These are phyloP conservation scores for Nemania sp. DNA, from an alignment of 2,329 filamentous ascomycete species.

Conservation along the genomic window DNA sequence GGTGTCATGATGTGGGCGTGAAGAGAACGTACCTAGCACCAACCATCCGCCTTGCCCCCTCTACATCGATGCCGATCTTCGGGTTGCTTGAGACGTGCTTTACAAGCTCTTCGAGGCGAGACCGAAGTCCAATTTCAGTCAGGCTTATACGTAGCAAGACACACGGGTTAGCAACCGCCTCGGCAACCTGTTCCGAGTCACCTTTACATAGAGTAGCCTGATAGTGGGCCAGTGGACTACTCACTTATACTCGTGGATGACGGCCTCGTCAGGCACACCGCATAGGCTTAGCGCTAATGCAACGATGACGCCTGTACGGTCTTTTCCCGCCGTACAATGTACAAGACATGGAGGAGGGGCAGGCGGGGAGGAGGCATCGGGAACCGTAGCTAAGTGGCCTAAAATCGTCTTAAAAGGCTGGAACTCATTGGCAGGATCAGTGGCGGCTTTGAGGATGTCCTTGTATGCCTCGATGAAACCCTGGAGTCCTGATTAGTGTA, in stretches of 20 bases:
- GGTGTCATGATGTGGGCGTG: slow-evolving; percentile 10
- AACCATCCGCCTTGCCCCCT: slow-evolving; percentile 60
- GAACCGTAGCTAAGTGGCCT: slow-evolving; percentile 62
- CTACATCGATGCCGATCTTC: slow-evolving; percentile 60
- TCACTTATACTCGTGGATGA: slow-evolving; percentile 62
- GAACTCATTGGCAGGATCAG: slow-evolving; percentile 60
- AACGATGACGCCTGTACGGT: slow-evolving; percentile 74
- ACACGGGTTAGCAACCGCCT: slow-evolving; percentile 15
- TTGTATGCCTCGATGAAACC: slow-evolving; percentile 74
- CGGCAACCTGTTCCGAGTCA: neutral
- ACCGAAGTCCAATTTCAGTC: slow-evolving; percentile 66
- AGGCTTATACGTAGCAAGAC: slow-evolving; percentile 52
- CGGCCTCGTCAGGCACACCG: slow-evolving; percentile 64
- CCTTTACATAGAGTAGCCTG: neutral
- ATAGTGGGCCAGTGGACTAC: neutral
- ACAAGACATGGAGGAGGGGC: slow-evolving; percentile 65
- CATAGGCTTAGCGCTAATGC: slow-evolving; percentile 70
- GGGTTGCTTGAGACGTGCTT: slow-evolving; percentile 62
- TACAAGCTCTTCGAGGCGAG: slow-evolving; percentile 52
- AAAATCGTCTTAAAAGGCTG: slow-evolving; percentile 67
- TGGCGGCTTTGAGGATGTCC: slow-evolving; percentile 68
- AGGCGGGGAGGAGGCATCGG: slow-evolving; percentile 14
- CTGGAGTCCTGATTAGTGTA: slow-evolving; percentile 45
- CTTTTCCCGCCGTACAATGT: slow-evolving; percentile 78
- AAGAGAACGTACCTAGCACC: slow-evolving; percentile 54